phyloP scores from a whole-genome alignment of 345 rosid genomes.

The Camelina neglecta region DNA sequence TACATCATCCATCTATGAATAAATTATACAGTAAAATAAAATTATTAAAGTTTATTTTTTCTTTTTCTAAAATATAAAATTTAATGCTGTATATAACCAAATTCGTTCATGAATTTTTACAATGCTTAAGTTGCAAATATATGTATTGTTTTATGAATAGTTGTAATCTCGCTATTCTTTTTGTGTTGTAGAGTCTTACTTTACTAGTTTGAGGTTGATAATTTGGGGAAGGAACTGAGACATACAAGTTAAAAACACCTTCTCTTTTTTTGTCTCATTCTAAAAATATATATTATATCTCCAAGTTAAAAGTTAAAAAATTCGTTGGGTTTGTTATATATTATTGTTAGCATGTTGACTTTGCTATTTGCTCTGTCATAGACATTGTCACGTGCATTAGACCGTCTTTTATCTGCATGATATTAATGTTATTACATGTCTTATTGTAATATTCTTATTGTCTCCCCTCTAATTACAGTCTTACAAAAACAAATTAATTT shows the following conservation, averaged over 20 bases:
- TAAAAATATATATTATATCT: too few species aligned
- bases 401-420: conserved; percentile 26
- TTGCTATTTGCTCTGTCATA: conserved; percentile 9
- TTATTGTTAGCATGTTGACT: conserved; percentile 38
- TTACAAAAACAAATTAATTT: neutral
- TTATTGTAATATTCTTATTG: conserved; percentile 29
- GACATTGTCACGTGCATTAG: conserved; percentile 39
- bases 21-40: too few species aligned
- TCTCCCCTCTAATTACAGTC: conserved; percentile 29
- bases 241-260: neutral
- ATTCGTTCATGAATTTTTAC: too few species aligned
- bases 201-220: neutral
- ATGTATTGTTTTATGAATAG: neutral
- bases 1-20: neutral
- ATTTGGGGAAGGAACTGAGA: conserved; percentile 4
- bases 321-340: conserved; percentile 26
- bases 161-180: neutral
- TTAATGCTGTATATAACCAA: too few species aligned
- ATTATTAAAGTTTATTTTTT: too few species aligned
- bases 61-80: too few species aligned
- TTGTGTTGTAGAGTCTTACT: neutral
- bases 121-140: neutral
- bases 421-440: conserved; percentile 13
- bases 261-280: neutral
- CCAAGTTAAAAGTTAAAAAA: neutral